A percentile compares a stretch with the other conserved stretches of the same genome.
phyloP scores from a whole-genome alignment of 257 asterid species.

The Mentha longifolia region DNA sequence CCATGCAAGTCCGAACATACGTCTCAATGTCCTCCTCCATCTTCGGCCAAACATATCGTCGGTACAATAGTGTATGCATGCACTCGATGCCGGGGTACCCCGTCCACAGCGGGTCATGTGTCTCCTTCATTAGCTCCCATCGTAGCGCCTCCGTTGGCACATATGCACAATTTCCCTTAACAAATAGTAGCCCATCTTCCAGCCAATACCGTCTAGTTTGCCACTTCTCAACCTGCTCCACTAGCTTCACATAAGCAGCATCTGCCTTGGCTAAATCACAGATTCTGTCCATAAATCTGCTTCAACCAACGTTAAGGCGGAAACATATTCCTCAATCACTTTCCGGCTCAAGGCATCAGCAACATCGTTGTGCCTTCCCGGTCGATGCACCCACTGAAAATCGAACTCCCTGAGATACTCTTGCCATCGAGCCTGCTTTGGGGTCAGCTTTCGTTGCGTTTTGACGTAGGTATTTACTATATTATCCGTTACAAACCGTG shows the following conservation, averaged over 20 bases:
- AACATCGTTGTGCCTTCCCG: not conserved
- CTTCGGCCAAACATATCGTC: not conserved
- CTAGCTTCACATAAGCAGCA: too few relatives aligned
- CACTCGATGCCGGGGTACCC: not conserved
- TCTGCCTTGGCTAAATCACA: not conserved
- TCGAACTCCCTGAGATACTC: not conserved
- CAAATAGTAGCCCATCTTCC: not conserved
- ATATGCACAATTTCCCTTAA: not conserved
- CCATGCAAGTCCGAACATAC: not conserved
- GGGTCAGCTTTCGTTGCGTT: not conserved
- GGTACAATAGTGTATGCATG: not conserved
- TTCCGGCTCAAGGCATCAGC: not conserved
- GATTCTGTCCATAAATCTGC: not conserved
- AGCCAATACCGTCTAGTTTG: not conserved
- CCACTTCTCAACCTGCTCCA: not conserved
- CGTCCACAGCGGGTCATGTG: conserved; percentile 1
- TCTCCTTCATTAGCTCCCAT: too few relatives aligned
- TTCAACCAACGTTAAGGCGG: not conserved
- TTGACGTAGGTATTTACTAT: not conserved
- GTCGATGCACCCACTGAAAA: not conserved
- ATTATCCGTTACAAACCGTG: not conserved
- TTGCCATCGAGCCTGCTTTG: not conserved
- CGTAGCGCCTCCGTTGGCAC: not conserved
- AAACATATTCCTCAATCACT: not conserved
- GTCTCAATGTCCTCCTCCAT: conserved; percentile 17